These are phyloP conservation scores for Trypanosoma melophagium DNA, from an alignment of 208 protist genomes.

Conservation along the genomic window DNA sequence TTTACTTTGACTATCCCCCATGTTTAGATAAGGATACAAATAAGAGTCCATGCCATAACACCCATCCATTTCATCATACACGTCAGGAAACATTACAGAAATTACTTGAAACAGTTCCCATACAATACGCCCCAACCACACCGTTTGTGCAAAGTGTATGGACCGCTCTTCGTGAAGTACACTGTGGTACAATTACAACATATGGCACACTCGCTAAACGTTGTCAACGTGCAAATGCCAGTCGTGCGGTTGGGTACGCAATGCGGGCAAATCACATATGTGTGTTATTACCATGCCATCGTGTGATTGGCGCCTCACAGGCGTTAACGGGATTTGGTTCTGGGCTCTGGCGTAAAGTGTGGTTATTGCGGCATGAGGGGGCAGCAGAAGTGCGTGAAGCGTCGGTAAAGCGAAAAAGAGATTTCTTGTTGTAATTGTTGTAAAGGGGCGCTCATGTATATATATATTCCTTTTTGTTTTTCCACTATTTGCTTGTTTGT, in stretches of 20 bases:
- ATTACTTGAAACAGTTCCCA: constrained; percentile 37
- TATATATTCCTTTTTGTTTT: no score
- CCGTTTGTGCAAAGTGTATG: constrained; percentile 44
- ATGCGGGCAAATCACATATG: constrained; percentile 64
- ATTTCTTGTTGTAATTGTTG: no score
- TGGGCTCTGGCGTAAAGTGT: constrained; percentile 64
- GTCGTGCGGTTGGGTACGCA: constrained; percentile 58
- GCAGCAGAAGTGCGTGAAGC: constrained; percentile 26
- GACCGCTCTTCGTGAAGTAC: constrained; percentile 49
- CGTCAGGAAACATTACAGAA: constrained; percentile 8
- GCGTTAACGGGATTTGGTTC: constrained; percentile 59
- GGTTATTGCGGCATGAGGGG: constrained; percentile 66
- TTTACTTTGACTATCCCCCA: constrained; percentile 40
- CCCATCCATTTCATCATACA: background rate
- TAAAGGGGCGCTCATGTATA: no score
- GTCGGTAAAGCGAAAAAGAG: background rate
- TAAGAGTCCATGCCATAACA: background rate
- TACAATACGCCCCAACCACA: constrained; percentile 39
- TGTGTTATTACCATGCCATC: constrained; percentile 74
- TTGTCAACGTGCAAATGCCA: constrained; percentile 16
- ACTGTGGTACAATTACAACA: constrained; percentile 37
- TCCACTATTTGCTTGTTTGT: no score
- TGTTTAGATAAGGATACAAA: background rate
- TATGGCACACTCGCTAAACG: constrained; percentile 53
- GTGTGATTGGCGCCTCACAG: constrained; percentile 52